These are phyloP conservation scores for Poa pratensis DNA, from an alignment of 176 grass and related monocot species.

Conservation along the genomic window DNA sequence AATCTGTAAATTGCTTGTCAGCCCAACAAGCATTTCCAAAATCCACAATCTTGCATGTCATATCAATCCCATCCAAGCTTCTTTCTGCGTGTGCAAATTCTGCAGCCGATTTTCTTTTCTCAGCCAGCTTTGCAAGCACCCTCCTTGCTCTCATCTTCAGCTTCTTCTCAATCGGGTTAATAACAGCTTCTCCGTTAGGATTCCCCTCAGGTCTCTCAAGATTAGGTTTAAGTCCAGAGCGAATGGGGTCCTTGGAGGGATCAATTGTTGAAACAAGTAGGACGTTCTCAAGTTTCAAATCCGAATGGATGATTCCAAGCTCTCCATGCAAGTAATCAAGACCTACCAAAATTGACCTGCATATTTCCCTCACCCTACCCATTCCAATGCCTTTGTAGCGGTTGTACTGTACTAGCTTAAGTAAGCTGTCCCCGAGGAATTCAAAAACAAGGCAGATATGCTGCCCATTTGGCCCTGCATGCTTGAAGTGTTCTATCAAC, in stretches of 20 bases:
- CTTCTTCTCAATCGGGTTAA: slow-evolving; percentile 82
- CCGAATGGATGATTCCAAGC: slow-evolving; percentile 91
- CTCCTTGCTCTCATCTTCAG: slow-evolving; percentile 85
- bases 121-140: slow-evolving; percentile 86
- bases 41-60: slow-evolving; percentile 97
- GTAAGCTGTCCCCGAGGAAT: slow-evolving; percentile 96
- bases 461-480: slow-evolving; percentile 88
- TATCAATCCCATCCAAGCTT: slow-evolving; percentile 86
- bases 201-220: slow-evolving; percentile 87
- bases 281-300: slow-evolving; percentile 93
- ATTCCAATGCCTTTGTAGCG: slow-evolving; percentile 92
- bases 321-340: slow-evolving; percentile 93
- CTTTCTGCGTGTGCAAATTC: slow-evolving; percentile 59
- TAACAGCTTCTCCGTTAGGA: slow-evolving; percentile 57
- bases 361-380: slow-evolving; percentile 68
- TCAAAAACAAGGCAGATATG: slow-evolving; percentile 94
- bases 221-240: slow-evolving; percentile 73
- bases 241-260: slow-evolving; percentile 84
- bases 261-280: slow-evolving; percentile 91
- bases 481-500: slow-evolving; percentile 93
- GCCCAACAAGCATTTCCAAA: slow-evolving; percentile 97
- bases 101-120: slow-evolving; percentile 70
- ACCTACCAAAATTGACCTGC: slow-evolving; percentile 86
- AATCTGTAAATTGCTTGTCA: slow-evolving; percentile 88
- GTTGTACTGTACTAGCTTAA: slow-evolving; percentile 90